phyloP scores from a whole-genome alignment of 1,284 basidiomycete genomes.

The Malassezia restricta region DNA sequence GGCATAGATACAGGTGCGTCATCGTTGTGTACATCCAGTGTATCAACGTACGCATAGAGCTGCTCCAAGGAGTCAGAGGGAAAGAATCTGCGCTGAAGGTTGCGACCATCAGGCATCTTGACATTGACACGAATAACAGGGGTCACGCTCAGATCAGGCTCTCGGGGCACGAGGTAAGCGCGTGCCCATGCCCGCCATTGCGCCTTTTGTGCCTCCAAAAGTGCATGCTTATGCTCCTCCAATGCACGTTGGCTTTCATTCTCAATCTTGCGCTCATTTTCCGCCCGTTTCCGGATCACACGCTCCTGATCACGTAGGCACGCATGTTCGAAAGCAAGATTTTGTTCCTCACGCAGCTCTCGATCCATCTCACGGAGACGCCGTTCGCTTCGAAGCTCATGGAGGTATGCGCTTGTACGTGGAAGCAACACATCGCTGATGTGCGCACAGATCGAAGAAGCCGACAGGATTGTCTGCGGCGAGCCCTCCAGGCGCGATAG shows the following conservation, averaged over 20 bases:
- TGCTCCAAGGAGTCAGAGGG: conserved; percentile 19
- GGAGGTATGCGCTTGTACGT: conserved; percentile 24
- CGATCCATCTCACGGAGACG: conserved; percentile 26
- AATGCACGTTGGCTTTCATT: conserved; percentile 6
- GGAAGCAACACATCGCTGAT: conserved; percentile 31
- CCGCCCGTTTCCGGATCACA: conserved; percentile 19
- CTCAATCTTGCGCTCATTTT: conserved; percentile 17
- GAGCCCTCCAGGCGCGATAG: conserved; percentile 33
- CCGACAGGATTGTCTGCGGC: conserved; percentile 21
- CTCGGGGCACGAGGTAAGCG: conserved; percentile 21
- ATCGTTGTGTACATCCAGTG: conserved; percentile 5
- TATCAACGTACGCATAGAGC: conserved; percentile 31
- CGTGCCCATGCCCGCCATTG: conserved; percentile 34
- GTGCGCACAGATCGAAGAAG: conserved; percentile 21
- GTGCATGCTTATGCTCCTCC: background rate
- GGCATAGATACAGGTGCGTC: background rate
- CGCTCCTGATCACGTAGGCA: conserved; percentile 24
- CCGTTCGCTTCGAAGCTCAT: conserved; percentile 23
- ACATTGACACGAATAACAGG: conserved; percentile 21
- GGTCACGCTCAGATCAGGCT: conserved; percentile 12
- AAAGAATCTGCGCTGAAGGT: conserved; percentile 21
- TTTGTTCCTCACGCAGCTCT: conserved; percentile 29
- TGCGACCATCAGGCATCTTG: conserved; percentile 31
- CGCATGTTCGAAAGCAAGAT: conserved; percentile 31
- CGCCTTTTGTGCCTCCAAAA: background rate